phyloP scores from a whole-genome alignment of 2,329 filamentous ascomycete species.

The Dothidotthia symphoricarpi region DNA sequence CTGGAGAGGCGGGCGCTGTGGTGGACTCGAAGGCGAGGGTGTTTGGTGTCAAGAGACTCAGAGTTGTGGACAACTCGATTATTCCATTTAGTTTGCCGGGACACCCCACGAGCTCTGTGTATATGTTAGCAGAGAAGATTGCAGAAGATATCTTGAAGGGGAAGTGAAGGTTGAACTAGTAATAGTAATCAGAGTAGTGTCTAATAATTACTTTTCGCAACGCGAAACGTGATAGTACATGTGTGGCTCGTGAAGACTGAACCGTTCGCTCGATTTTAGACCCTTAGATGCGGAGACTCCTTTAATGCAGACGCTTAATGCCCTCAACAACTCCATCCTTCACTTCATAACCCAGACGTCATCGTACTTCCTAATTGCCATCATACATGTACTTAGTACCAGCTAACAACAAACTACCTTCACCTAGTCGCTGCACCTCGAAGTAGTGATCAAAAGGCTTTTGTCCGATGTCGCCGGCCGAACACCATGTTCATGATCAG shows the following conservation, averaged over 20 bases:
- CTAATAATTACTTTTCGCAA: no score
- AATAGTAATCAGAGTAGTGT: background rate
- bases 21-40: conserved; percentile 37
- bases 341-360: no score
- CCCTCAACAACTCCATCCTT: no score
- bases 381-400: no score
- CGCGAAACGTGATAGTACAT: no score
- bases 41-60: conserved; percentile 34
- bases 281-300: no score
- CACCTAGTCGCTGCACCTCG: conserved; percentile 8
- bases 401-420: background rate
- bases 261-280: no score
- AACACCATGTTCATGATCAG: conserved; percentile 1
- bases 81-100: conserved; percentile 39
- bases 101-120: conserved; percentile 31
- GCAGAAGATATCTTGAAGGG: conserved; percentile 10
- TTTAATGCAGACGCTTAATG: no score
- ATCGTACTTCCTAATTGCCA: no score
- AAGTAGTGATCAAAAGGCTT: conserved; percentile 6
- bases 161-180: background rate
- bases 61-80: conserved; percentile 36
- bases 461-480: conserved; percentile 8
- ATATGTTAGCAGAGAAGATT: conserved; percentile 22
- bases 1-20: conserved; percentile 29
- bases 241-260: no score